Evolutionary conservation across 768 basidiomycete genomes (phyloP), one percentile per base, ranked within the genome.

Genomic region (Mycena vulgaris): DNA sequence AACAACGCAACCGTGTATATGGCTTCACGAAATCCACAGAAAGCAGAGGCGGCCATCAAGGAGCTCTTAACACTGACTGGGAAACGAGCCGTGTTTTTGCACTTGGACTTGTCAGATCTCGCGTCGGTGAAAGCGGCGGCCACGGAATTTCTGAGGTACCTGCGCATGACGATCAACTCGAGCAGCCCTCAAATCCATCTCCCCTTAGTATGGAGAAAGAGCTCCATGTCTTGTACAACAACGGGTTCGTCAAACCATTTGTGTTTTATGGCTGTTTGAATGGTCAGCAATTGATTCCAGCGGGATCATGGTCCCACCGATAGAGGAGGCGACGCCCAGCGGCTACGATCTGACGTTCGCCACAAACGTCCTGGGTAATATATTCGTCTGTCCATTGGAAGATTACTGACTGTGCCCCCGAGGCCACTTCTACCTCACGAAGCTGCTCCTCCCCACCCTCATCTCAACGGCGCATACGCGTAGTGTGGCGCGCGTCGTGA

Each of bases 291-390:
- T 28, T 28, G 14, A 57, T 27, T 14, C 8, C 21, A 90, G 88
- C 2, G 89, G 88, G 0, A 81, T 89, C 23, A 89, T 89, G 85
- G 59, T 68, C 0, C 72, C 81, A 6, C 84, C 86, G 0, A 66
- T 82, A 1, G 83, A 84, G 23, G 71, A 75, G 28, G 58, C 84
- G 27, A 90, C 87, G 0, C 78, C 69, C 17, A 83, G 87, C 28
- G 88, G 88, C 8, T 89, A 86, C 63, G 89, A 90, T 71, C 74
- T 87, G n/a, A 85, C 87, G 60, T 91, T 89, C 62, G 89, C 87
- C 16, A 87, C 85, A 2, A 90, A 90, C 69, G 86, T 88, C 31
- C 70, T 89, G 10, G 88, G 88, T 85, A 63, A 27, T 45, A 53
- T 30, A n/a, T 8, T 28, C 9, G 17, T n/a, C 40, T 52, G 21